Evolutionary conservation across 352 stramenopile species (phyloP).

Genomic region (Globisporangium perplexum): DNA sequence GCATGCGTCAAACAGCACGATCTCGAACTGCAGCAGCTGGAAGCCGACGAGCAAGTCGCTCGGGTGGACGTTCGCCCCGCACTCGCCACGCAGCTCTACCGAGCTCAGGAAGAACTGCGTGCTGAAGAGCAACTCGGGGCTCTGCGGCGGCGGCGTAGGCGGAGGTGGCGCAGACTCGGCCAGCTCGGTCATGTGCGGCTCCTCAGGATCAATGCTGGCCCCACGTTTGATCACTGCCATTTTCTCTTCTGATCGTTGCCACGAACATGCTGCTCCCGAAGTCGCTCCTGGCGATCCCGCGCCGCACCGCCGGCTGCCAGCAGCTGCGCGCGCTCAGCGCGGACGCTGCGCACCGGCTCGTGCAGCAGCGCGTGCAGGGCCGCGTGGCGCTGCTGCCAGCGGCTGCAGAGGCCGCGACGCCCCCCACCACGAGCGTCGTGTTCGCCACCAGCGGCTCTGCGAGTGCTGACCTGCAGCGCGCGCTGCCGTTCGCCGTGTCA

Average conservation of each 20-base stretch:
- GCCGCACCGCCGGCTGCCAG: too few species aligned
- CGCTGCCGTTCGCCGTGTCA: conserved; percentile 66
- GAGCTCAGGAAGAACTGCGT: conserved; percentile 32
- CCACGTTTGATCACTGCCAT: too few species aligned
- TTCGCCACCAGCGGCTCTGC: conserved; percentile 35
- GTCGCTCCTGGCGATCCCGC: background rate
- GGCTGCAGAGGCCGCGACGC: background rate
- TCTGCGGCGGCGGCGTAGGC: too few species aligned
- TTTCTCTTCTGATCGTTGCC: background rate
- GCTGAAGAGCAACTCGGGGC: conserved; percentile 29
- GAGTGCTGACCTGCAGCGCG: conserved; percentile 21
- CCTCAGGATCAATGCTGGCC: too few species aligned
- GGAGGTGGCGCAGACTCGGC: too few species aligned
- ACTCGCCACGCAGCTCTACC: conserved; percentile 6
- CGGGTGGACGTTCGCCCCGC: background rate
- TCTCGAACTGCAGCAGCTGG: conserved; percentile 45
- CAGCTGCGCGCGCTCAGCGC: conserved; percentile 25
- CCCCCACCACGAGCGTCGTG: conserved; percentile 42
- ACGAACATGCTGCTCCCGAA: background rate
- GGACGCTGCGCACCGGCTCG: conserved; percentile 35
- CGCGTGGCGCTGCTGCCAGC: conserved; percentile 33
- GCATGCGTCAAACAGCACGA: conserved; percentile 34
- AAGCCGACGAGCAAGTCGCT: conserved; percentile 28
- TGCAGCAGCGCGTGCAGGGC: conserved; percentile 63
- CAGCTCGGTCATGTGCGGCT: too few species aligned